Evolutionary conservation across 139 green algal genomes (phyloP).

Genomic region (Chlorella sp.): DNA sequence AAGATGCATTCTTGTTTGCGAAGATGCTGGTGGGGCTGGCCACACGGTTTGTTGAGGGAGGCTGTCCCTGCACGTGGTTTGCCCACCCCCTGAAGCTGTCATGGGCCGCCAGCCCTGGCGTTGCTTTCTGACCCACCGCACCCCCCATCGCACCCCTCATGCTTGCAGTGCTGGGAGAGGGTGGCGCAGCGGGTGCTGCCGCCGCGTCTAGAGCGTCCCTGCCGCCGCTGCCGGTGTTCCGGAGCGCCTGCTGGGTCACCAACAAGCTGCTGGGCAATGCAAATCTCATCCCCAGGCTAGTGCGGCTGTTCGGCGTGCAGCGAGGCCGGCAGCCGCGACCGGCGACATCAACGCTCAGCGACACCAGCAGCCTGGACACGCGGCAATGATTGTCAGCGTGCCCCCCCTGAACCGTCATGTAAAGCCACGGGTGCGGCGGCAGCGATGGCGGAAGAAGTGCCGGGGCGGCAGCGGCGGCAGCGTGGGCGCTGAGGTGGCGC

Average conservation of each 20-base stretch:
- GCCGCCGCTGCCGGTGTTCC: constrained; percentile 20
- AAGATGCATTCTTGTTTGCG: too few relatives aligned
- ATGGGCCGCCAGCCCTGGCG: too few relatives aligned
- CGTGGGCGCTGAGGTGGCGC: too few relatives aligned
- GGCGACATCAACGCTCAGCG: background rate
- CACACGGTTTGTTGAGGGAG: background rate
- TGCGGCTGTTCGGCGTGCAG: background rate
- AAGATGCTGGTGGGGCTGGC: too few relatives aligned
- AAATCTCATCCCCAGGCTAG: constrained; percentile 3
- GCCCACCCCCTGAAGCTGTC: too few relatives aligned
- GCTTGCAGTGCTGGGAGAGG: constrained; percentile 7
- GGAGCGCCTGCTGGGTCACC: constrained; percentile 16
- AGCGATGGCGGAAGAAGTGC: too few relatives aligned
- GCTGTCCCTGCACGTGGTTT: too few relatives aligned
- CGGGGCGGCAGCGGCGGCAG: too few relatives aligned
- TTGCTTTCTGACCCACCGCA: too few relatives aligned
- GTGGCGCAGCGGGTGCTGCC: background rate
- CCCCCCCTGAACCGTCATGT: too few relatives aligned
- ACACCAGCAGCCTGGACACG: background rate
- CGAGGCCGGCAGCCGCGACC: background rate
- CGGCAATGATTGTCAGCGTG: background rate
- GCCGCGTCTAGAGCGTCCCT: background rate
- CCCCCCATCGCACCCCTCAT: too few relatives aligned
- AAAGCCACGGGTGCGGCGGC: too few relatives aligned
- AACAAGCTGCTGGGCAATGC: constrained; percentile 7